These are phyloP conservation scores for Porcisia hertigi DNA, from an alignment of 208 protist species.

Conservation along the genomic window DNA sequence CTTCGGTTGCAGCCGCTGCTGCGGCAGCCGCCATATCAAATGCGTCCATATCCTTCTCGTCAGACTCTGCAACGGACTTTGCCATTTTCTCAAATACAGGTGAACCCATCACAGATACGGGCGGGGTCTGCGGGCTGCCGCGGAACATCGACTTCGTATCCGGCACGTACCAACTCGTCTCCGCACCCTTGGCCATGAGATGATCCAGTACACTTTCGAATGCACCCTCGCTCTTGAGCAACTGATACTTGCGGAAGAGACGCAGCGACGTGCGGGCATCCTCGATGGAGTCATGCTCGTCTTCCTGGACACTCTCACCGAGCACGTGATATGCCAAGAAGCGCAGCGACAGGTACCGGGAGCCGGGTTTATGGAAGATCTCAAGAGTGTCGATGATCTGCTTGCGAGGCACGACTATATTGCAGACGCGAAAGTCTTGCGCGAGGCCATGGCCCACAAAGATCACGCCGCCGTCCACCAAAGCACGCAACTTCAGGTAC, in stretches of 20 bases:
- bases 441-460: conserved; percentile 96
- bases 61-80: neutral
- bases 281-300: conserved; percentile 96
- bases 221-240: conserved; percentile 69
- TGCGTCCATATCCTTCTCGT: conserved; percentile 16
- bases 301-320: conserved; percentile 93
- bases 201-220: conserved; percentile 85
- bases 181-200: conserved; percentile 83
- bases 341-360: conserved; percentile 91
- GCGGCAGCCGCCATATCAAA: conserved; percentile 9
- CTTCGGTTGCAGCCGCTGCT: conserved; percentile 1
- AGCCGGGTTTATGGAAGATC: conserved; percentile 91
- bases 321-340: conserved; percentile 96
- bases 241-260: conserved; percentile 88
- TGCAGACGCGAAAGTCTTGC: conserved; percentile 97
- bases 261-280: conserved; percentile 94
- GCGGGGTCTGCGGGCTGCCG: conserved; percentile 46
- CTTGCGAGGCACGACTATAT: conserved; percentile 93
- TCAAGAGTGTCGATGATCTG: conserved; percentile 98
- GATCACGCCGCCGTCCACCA: conserved; percentile 91
- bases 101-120: conserved; percentile 49
- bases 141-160: conserved; percentile 55
- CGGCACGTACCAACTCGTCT: conserved; percentile 92
- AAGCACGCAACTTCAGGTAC: conserved; percentile 93
- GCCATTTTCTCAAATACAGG: conserved; percentile 46